phyloP scores from a whole-genome alignment of 2,329 filamentous ascomycete genomes.

The Colletotrichum cordylinicola region DNA sequence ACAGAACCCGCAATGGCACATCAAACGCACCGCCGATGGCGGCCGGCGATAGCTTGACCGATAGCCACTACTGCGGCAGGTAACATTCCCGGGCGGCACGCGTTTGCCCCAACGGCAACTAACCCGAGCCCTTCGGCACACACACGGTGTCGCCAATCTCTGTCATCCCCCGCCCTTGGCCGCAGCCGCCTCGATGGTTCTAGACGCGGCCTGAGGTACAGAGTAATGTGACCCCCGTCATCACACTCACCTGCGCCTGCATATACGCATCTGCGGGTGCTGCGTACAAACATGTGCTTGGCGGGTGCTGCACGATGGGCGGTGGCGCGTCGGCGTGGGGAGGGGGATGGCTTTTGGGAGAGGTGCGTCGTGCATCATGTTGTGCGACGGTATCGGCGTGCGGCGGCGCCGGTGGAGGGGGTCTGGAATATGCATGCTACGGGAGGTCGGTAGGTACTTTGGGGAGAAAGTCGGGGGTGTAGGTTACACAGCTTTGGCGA shows the following conservation, averaged over 20 bases:
- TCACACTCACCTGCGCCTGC: neutral
- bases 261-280: neutral
- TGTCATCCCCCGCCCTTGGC: neutral
- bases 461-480: neutral
- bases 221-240: neutral
- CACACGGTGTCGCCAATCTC: neutral
- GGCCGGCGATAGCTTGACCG: neutral
- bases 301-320: neutral
- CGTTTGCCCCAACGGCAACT: neutral
- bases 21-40: neutral
- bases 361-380: neutral
- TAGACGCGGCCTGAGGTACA: neutral
- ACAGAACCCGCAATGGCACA: neutral
- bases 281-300: neutral
- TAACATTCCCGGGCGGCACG: neutral
- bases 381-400: constrained; percentile 10
- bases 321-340: neutral
- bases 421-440: neutral
- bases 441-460: neutral
- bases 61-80: neutral
- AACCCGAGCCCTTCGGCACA: neutral
- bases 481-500: neutral
- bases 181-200: neutral
- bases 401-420: neutral
- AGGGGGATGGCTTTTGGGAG: neutral